Evolutionary conservation across 108 stramenopile species (phyloP), one percentile per base, ranked within the genome.

Genomic region (Skeletonema menzelii): DNA sequence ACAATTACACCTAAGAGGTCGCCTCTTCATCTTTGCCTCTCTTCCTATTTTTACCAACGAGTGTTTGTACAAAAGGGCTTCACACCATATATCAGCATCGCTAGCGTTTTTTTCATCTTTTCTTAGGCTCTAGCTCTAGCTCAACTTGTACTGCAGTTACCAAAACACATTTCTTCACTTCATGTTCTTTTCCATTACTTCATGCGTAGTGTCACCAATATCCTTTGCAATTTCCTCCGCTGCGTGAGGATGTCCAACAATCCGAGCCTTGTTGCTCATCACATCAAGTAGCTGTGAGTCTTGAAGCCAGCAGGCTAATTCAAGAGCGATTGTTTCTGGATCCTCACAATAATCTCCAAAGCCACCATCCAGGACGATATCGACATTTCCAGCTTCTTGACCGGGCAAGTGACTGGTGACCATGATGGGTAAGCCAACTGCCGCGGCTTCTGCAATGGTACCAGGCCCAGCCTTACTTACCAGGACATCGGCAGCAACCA

Each of bases 401-500:
- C 93, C 93, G 3, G 93, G 93, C 27, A 94, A 62, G 73, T 85
- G 94, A 62, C 87, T 87, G 65, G 95, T 95, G 32, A 98, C 84
- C 91, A 98, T 90, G 20, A 97, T 62, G 4, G 98, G 98, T 4
- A 98, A 65, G 2, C 96, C 96, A 22, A 96, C 75, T 13, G 93
- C 76, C 5, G 94, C 94, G 19, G 98, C 97, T 79, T 98, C 98
- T 14, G 98, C 98, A 47, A 98, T 98, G 8, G 96, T 98, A 22
- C 98, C 98, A n/a, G 98, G 98, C 8, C 97, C 98, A 8, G 98
- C 98, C 66, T 98, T 98, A 37, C 91, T 92, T 4, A 98, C 85
- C 59, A 98, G 75, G 8, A 95, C 82, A 76, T 97, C 96, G 5
- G 95, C 87, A 5, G 96, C 98, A 11, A 85, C 96, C 98, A 98